A percentile compares a stretch with the other conserved stretches of the same genome.
Conservation (phyloP, 1,284 basidiomycete genomes). For the Limonomyces culmigenus region DNA sequence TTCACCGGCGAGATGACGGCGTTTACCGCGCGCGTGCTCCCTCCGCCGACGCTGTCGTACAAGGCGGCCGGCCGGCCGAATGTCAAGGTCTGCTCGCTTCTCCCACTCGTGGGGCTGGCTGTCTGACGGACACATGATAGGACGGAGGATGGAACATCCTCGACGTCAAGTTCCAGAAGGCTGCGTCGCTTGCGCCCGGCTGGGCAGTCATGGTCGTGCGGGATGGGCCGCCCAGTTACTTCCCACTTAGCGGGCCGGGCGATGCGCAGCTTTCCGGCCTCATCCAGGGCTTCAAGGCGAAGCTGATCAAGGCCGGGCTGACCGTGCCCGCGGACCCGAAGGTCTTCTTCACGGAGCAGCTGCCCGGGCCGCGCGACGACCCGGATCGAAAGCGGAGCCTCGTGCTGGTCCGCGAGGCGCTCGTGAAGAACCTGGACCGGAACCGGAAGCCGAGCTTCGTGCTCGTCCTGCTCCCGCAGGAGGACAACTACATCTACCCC, state of each 20-base stretch:
- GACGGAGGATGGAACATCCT: slow-evolving; percentile 62
- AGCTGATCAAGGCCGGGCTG: slow-evolving; percentile 39
- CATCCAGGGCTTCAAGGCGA: slow-evolving; percentile 29
- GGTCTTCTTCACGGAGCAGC: slow-evolving; percentile 17
- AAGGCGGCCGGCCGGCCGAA: slow-evolving; percentile 23
- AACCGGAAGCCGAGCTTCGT: slow-evolving; percentile 32
- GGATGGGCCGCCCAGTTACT: slow-evolving; percentile 21
- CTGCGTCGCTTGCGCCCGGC: slow-evolving; percentile 22
- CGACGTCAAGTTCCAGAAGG: slow-evolving; percentile 42
- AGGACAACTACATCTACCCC: slow-evolving; percentile 57
- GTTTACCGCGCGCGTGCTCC: slow-evolving; percentile 44
- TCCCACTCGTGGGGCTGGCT: too few species aligned
- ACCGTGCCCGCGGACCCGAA: slow-evolving; percentile 19
- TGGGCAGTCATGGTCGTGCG: slow-evolving; percentile 47
- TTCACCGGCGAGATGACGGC: slow-evolving; percentile 39
- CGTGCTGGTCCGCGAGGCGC: slow-evolving; percentile 17
- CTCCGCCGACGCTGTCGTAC: slow-evolving; percentile 38
- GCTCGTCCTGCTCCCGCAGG: slow-evolving; percentile 41
- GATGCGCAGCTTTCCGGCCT: slow-evolving; percentile 25
- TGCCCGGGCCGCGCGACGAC: slow-evolving; percentile 18
- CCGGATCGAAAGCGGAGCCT: slow-evolving; percentile 24
- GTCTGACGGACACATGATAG: too few species aligned
- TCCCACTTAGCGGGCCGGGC: slow-evolving; percentile 19
- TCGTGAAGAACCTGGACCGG: slow-evolving; percentile 16
- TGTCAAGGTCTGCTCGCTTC: too few species aligned